Conservation (phyloP, 179 eudicot species). For the Nepenthes alata region DNA sequence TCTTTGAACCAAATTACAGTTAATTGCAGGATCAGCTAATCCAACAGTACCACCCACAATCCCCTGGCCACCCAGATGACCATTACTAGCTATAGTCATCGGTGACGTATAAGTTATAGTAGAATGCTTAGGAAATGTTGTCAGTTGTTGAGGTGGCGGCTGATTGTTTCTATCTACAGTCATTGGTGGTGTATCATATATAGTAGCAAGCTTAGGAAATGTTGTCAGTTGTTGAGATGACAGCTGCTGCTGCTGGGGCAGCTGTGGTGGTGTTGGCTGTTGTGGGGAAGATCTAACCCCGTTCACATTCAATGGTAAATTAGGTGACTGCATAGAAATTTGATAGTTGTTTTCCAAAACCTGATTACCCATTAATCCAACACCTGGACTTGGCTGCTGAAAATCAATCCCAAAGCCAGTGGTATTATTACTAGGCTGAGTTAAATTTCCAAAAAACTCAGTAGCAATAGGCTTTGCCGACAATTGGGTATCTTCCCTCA, state of each 20-base stretch:
- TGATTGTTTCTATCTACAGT: constrained; percentile 27
- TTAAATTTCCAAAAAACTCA: constrained; percentile 38
- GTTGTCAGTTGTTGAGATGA: constrained; percentile 24
- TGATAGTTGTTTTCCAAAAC: constrained; percentile 24
- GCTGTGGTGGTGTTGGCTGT: constrained; percentile 17
- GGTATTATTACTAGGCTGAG: constrained; percentile 22
- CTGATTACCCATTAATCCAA: constrained; percentile 27
- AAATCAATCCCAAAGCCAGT: constrained; percentile 38
- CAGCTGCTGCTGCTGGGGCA: constrained; percentile 25
- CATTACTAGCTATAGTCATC: constrained; percentile 22
- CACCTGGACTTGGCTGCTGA: constrained; percentile 38
- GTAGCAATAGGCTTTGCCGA: constrained; percentile 16
- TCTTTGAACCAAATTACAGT: constrained; percentile 26
- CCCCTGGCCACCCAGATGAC: constrained; percentile 34
- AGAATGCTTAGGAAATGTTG: constrained; percentile 58
- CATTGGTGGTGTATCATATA: constrained; percentile 35
- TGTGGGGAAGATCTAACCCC: constrained; percentile 36
- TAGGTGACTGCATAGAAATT: constrained; percentile 25
- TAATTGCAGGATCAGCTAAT: constrained; percentile 25
- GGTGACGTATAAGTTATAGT: constrained; percentile 40
- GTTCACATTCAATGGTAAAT: constrained; percentile 33
- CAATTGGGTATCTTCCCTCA: constrained; percentile 48
- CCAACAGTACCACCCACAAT: constrained; percentile 37
- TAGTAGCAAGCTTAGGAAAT: constrained; percentile 53
- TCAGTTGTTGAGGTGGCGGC: constrained; percentile 23